Base-by-base conservation (phyloP, 2,329 filamentous ascomycete species). In the Aspergillus melleus region DNA sequence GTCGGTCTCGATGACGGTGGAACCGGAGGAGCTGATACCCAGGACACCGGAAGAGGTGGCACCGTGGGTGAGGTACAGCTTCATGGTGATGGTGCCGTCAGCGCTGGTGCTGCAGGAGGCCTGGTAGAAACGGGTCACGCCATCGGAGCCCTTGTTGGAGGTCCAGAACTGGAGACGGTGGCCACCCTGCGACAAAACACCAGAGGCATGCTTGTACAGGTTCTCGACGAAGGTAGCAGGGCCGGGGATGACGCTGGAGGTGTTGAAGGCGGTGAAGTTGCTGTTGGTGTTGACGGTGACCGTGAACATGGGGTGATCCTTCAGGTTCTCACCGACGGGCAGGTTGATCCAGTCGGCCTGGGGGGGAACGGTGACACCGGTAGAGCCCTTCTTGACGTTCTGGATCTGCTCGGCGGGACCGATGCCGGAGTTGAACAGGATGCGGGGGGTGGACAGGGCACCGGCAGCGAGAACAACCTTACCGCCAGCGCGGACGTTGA, bases 381-480 rank as follows among this genome's bases (percentile, higher is more conserved):
- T 80, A 39, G 60, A 70, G 59, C 78, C 78, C 61, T 67, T 71
- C 68, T 78, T 74, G 58, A 82, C 80, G 26, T 77, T 70, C 50
- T 70, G 68, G 52, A 81, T 75, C 68, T 80, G 77, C 52, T 77
- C 75, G 54, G 72, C 73, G 16, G 87, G 87, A 2, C 88, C 89
- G 61, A 89, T 90, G 65, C 88, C 86, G 74, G 85, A 88, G 68
- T 87, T 82, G 74, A 90, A 79, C 1, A 91, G 80, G 51, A 91
- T 79, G 74, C 89, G 89, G 20, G 87, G 80, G 1, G 87, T 87
- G 26, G 87, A 87, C 63, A 91, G 89, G 1, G 87, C 77, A 52
- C 89, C 89, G 1, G 87, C 85, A 19, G 88, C 84, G 30, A 90
- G 76, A 65, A 91, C 83, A 47, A 91, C 87, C 60, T 87, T 84